Base-by-base conservation (phyloP, 1,284 basidiomycete species). In the Volvariella volvacea region DNA sequence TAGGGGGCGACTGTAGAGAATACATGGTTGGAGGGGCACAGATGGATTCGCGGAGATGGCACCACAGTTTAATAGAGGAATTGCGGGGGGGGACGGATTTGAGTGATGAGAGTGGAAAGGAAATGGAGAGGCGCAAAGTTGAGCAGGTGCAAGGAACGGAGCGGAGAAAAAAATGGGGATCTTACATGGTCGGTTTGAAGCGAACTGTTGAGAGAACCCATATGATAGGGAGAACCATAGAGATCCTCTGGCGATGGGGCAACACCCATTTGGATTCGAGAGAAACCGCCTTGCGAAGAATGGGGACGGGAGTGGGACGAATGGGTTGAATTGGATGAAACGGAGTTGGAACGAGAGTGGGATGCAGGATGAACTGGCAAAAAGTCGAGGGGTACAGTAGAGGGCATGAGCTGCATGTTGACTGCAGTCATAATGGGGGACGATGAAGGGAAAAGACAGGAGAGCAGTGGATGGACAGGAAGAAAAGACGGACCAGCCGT, bases 341-440 rank as follows among this genome's bases (percentile, higher is more conserved):
- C 74, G 17, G 86, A 89, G 61, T 73, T 78, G 39, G 86, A 87
- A 60, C 85, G 78, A 32, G 86, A 86, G 61, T 85, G 84, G 49
- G n/a, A n/a, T 28, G 68, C 67, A 57, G 74, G 71, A 50, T 72
- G 75, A 48, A 72, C 62, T 41, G 78, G 78, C 44, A 83, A 65
- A 62, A 84, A 85, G 61, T 86, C 83, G 65, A 85, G 75, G 51
- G 80, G 73, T 55, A 80, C 67, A 63, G 68, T 74, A 50, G 74
- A 65, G 51, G 78, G 69, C 71, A 84, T 80, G 63, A 80, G 70
- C 61, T 85, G 83, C 52, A 83, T 71, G 65, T 83, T 84, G 63
- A 84, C 76, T 58, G 82, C 76, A 63, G 82, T 74, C 82, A 85
- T 84, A 52, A 50, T 58, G 49, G 53, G 44, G 42, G 47, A 12